phyloP scores from a whole-genome alignment of 1,284 basidiomycete species.

The Abortiporus biennis region DNA sequence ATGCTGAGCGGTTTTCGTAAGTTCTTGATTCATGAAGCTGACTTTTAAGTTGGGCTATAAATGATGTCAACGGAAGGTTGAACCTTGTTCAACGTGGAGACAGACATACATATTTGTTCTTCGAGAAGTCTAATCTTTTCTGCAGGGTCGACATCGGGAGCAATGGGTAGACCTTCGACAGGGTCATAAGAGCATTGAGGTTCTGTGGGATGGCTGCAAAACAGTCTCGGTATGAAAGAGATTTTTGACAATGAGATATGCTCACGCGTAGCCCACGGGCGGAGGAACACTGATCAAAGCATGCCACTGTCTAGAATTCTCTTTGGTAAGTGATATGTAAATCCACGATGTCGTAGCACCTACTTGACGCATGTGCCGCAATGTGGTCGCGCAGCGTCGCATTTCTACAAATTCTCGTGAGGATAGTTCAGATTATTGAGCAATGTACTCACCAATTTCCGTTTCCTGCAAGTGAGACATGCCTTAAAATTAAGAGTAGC shows the following conservation, averaged over 20 bases:
- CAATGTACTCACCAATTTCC: slow-evolving; percentile 59
- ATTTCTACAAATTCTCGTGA: slow-evolving; percentile 51
- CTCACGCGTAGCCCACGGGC: slow-evolving; percentile 73
- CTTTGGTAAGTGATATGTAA: slow-evolving; percentile 5
- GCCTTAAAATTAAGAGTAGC: slow-evolving; percentile 38
- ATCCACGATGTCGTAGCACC: slow-evolving; percentile 28
- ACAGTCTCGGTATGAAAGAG: slow-evolving; percentile 7
- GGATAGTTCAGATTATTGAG: slow-evolving; percentile 9
- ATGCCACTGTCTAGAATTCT: slow-evolving; percentile 59
- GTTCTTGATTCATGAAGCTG: slow-evolving; percentile 50
- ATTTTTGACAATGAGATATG: slow-evolving; percentile 10
- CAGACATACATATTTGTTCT: slow-evolving; percentile 59
- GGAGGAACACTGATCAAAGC: slow-evolving; percentile 73
- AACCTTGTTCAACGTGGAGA: neutral
- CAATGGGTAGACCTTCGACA: slow-evolving; percentile 69
- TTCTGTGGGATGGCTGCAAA: slow-evolving; percentile 67
- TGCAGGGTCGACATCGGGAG: slow-evolving; percentile 66
- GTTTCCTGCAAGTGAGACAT: slow-evolving; percentile 72
- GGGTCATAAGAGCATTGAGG: slow-evolving; percentile 81
- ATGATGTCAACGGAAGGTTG: neutral
- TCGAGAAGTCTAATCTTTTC: slow-evolving; percentile 75
- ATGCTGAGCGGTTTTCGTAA: slow-evolving; percentile 31
- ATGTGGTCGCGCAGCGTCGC: slow-evolving; percentile 75
- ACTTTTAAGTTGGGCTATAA: slow-evolving; percentile 56
- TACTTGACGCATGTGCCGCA: slow-evolving; percentile 79